Percentiles rank a stretch among this genome's conserved stretches.
Conservation (phyloP, 176 grass and related monocot species). For the Luzula sylvatica region DNA sequence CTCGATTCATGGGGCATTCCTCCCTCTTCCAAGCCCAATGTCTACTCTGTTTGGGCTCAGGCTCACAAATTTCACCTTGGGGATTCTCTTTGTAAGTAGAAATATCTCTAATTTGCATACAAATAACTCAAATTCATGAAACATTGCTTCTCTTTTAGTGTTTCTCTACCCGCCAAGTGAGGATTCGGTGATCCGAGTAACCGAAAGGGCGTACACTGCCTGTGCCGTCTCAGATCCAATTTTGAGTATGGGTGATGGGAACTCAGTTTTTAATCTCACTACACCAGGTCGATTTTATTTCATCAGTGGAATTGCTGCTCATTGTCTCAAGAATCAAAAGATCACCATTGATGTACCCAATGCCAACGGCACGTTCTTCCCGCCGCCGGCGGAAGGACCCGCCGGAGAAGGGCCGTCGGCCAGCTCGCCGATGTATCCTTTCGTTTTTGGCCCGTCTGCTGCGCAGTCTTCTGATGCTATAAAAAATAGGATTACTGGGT, state of each 20-base stretch:
- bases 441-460: constrained; percentile 20
- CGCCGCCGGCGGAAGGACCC: constrained; percentile 18
- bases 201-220: constrained; percentile 44
- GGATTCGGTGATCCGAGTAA: constrained; percentile 47
- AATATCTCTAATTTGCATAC: not conserved
- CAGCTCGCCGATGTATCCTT: constrained; percentile 19
- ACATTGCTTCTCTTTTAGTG: constrained; percentile 22
- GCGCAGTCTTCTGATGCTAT: not conserved
- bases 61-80: constrained; percentile 44
- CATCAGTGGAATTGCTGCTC: constrained; percentile 39
- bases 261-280: constrained; percentile 82
- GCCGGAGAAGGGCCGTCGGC: not conserved
- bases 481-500: not conserved
- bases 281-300: constrained; percentile 45
- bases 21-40: constrained; percentile 40
- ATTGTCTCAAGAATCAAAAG: constrained; percentile 73
- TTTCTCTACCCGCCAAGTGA: constrained; percentile 70
- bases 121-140: not conserved
- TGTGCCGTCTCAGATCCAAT: constrained; percentile 40
- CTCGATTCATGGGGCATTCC: constrained; percentile 64
- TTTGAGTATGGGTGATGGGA: constrained; percentile 50
- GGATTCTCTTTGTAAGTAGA: constrained; percentile 55
- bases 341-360: constrained; percentile 55
- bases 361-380: constrained; percentile 46
- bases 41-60: constrained; percentile 46